These are phyloP conservation scores for Meyerozyma sp. DNA, from an alignment of 1,139 yeast genomes.

Conservation along the genomic window DNA sequence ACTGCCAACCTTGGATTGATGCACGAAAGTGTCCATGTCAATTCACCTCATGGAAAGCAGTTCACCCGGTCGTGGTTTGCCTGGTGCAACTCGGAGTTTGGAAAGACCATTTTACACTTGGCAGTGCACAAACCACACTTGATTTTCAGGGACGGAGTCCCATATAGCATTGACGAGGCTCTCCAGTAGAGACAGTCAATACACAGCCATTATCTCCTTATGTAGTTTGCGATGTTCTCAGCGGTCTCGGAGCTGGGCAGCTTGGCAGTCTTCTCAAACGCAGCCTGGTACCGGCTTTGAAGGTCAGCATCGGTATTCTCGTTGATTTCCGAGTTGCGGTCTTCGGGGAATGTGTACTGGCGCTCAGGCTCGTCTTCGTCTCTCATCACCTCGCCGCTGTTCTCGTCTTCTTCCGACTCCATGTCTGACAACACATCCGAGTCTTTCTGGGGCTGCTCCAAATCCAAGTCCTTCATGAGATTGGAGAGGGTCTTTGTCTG, in stretches of 20 bases:
- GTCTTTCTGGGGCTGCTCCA: conserved; percentile 33
- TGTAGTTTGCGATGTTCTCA: conserved; percentile 64
- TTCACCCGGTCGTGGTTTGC: conserved; percentile 86
- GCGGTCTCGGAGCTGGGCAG: conserved; percentile 61
- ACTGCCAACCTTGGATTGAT: conserved; percentile 76
- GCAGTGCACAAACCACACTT: conserved; percentile 72
- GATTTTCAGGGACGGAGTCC: conserved; percentile 43
- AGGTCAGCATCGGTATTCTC: conserved; percentile 46
- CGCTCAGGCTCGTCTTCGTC: conserved; percentile 64
- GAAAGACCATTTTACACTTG: conserved; percentile 71
- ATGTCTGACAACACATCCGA: conserved; percentile 62
- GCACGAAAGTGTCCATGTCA: conserved; percentile 79
- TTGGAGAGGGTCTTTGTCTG: conserved; percentile 68
- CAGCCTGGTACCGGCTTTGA: conserved; percentile 67
- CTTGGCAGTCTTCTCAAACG: conserved; percentile 62
- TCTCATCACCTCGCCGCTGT: conserved; percentile 56
- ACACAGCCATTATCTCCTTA: conserved; percentile 18
- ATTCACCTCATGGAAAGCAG: conserved; percentile 38
- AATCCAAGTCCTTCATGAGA: conserved; percentile 79
- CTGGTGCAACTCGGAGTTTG: conserved; percentile 92
- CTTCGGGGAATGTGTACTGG: conserved; percentile 75
- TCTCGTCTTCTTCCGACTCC: conserved; percentile 49
- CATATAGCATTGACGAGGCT: conserved; percentile 27
- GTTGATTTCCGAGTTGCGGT: conserved; percentile 57
- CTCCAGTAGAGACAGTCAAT: conserved; percentile 5